Base-by-base conservation (phyloP, 768 basidiomycete species). In the Boletus reticulatus region DNA sequence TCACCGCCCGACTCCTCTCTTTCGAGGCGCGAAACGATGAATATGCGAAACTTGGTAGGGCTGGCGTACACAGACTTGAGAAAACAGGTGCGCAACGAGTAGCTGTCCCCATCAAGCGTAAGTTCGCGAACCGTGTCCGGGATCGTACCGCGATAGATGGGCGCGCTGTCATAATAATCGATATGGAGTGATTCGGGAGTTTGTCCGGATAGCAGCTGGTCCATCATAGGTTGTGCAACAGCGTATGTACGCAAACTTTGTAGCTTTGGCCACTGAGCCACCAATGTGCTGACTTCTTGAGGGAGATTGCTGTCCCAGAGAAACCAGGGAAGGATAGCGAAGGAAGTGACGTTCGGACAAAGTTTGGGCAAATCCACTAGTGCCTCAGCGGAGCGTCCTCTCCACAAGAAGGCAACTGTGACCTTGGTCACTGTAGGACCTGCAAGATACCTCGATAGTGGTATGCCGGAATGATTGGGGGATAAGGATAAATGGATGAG, bases 301-400 rank as follows among this genome's bases (percentile, higher is more conserved):
- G 34, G 48, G 17, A 49, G 56, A 50, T 50, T 49, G 4, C 51
- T 39, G 9, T 56, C 49, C 44, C 53, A 62, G 2, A 47, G 49
- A 47, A 51, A 48, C 7, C 31, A n/a, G 37, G 54, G 47, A 41
- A n/a, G 9, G 39, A 57, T 4, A 14, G 52, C 41, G 44, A 66
- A 64, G 6, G 58, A 67, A 6, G 57, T 57, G 42, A 67, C 55
- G 24, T 62, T 59, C 2, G 65, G 67, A 50, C 65, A 67, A 19
- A 56, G 45, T 1, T 31, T 32, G 2, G 52, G 60, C 24, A 67
- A 13, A 22, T 62, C 57, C 13, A 57, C 52, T 2, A 69, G 47
- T 12, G 57, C 45, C 17, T 48, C 57, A 5, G 52, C 27, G 0
- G 57, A 52, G 31, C 49, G 38, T 16, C 47, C 53, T 12, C n/a